Base-by-base conservation (phyloP, 768 basidiomycete species). In the Tephrocybe sp. region DNA sequence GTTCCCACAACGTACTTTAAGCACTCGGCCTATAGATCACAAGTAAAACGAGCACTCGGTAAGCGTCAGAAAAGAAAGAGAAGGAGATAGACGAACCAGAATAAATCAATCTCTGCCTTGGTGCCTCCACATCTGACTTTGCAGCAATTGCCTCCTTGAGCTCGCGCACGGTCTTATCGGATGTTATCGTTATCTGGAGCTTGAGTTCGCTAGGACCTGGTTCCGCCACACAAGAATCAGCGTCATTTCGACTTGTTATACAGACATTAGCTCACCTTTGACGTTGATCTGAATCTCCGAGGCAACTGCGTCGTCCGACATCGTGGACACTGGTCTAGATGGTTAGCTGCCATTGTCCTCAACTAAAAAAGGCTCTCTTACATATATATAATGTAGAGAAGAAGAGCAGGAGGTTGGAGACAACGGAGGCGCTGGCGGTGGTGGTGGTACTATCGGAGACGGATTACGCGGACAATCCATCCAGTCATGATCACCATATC, bases 51-150 rank as follows among this genome's bases (percentile, higher is more conserved):
- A 16, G 25, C 27, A 5, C 11, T 30, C 5, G 28, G 26, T 18
- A 13, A 21, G n/a, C 16, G 9, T 35, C n/a, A 16, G 27, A 19
- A 6, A 13, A 3, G 13, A 16, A 30, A 16, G 13, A 19, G 1
- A 12, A 5, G 11, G 28, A 7, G 18, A 13, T n/a, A 18, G 28
- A 69, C 79, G 58, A 54, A 80, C 94, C 96, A 28, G 89, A 90
- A 68, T 95, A 98, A 57, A 98, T 98, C 54, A 98, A 73, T 28
- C 96, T 72, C 66, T 97, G 95, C 44, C 89, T 73, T 43, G 91
- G 92, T 12, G 91, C 89, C 56, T 85, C 82, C 21, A 96, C 91
- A 60, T 93, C 85, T 2, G 88, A 86, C 71, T 91, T 84, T 24
- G 74, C 84, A 7, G 93, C 88, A 69, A 99, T 91, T 26, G 85